Conservation (phyloP, 2,329 filamentous ascomycete species). For the Fusarium phyllophilum region DNA sequence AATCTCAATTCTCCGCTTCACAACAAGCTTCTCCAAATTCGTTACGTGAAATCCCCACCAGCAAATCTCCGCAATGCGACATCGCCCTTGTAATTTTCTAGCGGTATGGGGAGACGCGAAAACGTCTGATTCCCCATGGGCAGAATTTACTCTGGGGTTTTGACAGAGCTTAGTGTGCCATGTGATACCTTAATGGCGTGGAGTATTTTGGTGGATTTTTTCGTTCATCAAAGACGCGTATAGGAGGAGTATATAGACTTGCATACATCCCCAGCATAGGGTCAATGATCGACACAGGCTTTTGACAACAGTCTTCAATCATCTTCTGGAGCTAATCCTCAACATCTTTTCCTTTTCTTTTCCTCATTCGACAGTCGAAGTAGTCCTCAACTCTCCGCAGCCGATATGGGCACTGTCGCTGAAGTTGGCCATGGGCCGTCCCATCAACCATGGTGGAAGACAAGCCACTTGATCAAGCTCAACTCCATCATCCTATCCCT, state of each 20-base stretch:
- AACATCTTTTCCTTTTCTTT: no score
- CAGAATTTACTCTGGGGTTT: conserved; percentile 5
- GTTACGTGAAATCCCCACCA: neutral
- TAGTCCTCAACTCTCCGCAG: accelerated
- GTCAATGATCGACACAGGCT: neutral
- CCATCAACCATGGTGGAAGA: neutral
- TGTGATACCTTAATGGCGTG: neutral
- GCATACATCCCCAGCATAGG: accelerated
- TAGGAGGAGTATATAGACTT: neutral
- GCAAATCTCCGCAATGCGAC: conserved; percentile 2
- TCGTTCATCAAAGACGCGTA: neutral
- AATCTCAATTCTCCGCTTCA: neutral
- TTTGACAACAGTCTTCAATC: no score
- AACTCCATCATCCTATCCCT: conserved; percentile 1
- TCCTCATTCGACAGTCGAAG: no score
- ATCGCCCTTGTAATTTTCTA: neutral
- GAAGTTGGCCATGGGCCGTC: neutral
- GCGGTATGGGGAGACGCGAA: conserved; percentile 3
- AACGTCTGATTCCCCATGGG: conserved; percentile 28
- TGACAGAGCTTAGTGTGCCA: neutral
- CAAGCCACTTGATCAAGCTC: neutral
- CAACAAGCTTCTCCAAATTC: neutral
- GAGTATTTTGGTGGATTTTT: neutral
- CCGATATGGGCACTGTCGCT: neutral
- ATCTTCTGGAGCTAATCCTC: neutral